phyloP scores from a whole-genome alignment of 371 early-diverging fungal genomes.

The Entomophthora muscae region DNA sequence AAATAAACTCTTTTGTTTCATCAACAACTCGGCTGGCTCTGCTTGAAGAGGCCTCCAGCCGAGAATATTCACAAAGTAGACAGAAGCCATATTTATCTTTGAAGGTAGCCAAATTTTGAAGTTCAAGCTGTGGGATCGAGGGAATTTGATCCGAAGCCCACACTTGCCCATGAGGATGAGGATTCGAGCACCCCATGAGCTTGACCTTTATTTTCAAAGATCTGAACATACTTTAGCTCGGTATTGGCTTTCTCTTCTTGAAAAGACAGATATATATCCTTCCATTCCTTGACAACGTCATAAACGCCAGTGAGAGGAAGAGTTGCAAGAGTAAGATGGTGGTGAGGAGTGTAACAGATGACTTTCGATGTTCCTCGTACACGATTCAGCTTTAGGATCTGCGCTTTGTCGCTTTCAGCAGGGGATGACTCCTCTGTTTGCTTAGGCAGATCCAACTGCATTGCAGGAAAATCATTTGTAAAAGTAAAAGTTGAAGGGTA shows the following conservation, averaged over 20 bases:
- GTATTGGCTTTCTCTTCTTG: too few relatives aligned
- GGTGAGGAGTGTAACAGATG: slow-evolving; percentile 75
- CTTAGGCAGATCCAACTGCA: slow-evolving; percentile 43
- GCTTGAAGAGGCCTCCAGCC: slow-evolving; percentile 28
- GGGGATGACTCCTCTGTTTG: neutral
- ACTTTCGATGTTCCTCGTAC: slow-evolving; percentile 72
- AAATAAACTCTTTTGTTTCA: slow-evolving; percentile 60
- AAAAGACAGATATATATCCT: slow-evolving; percentile 28
- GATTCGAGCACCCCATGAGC: slow-evolving; percentile 92
- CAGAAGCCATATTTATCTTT: slow-evolving; percentile 27
- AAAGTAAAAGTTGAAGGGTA: slow-evolving; percentile 64
- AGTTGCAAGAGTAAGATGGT: slow-evolving; percentile 75
- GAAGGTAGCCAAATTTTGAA: slow-evolving; percentile 33
- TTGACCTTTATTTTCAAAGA: slow-evolving; percentile 94
- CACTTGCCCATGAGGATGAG: slow-evolving; percentile 81
- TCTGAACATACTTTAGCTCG: slow-evolving; percentile 45
- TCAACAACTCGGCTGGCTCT: slow-evolving; percentile 48
- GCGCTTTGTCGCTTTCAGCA: neutral
- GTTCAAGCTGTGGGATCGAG: slow-evolving; percentile 51
- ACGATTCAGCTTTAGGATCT: slow-evolving; percentile 38
- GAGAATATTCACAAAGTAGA: slow-evolving; percentile 62
- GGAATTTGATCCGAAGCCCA: slow-evolving; percentile 81
- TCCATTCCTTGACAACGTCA: slow-evolving; percentile 62
- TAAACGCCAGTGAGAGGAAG: slow-evolving; percentile 41
- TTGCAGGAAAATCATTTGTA: slow-evolving; percentile 79